A percentile compares a stretch with the other conserved stretches of the same genome.
Evolutionary conservation across 345 rosid genomes (phyloP).

Genomic region (Conringia planisiliqua): DNA sequence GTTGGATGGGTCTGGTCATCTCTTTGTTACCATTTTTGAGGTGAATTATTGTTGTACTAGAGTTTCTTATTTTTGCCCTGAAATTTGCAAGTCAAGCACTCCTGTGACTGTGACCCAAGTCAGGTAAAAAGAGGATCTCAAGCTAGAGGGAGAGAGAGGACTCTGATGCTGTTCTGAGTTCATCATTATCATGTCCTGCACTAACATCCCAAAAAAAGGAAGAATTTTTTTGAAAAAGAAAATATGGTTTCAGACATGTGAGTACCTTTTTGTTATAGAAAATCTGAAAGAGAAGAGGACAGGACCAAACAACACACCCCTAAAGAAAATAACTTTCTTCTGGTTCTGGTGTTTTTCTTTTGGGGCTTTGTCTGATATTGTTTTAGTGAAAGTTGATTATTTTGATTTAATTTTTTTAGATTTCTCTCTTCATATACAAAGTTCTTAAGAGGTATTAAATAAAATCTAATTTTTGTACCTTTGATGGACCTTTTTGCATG

Average conservation of each 20-base stretch:
- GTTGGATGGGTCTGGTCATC: constrained; percentile 29
- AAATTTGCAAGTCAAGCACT: constrained; percentile 32
- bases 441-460: background rate
- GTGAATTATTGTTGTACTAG: constrained; percentile 35
- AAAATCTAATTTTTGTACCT: background rate
- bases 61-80: constrained; percentile 34
- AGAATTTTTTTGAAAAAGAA: background rate
- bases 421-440: background rate
- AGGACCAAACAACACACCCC: constrained; percentile 6
- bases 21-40: constrained; percentile 30
- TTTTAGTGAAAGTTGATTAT: background rate
- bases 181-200: constrained; percentile 24
- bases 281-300: constrained; percentile 6
- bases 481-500: background rate
- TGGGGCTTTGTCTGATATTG: constrained; percentile 15
- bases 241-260: constrained; percentile 11
- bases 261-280: background rate
- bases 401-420: background rate
- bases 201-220: constrained; percentile 24
- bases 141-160: background rate
- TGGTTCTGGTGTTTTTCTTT: constrained; percentile 7
- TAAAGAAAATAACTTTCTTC: background rate
- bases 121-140: constrained; percentile 25
- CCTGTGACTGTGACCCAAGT: constrained; percentile 32
- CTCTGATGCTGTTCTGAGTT: constrained; percentile 21